Conservation (phyloP, 164 flowering plant species). For the Stephania cephalantha region DNA sequence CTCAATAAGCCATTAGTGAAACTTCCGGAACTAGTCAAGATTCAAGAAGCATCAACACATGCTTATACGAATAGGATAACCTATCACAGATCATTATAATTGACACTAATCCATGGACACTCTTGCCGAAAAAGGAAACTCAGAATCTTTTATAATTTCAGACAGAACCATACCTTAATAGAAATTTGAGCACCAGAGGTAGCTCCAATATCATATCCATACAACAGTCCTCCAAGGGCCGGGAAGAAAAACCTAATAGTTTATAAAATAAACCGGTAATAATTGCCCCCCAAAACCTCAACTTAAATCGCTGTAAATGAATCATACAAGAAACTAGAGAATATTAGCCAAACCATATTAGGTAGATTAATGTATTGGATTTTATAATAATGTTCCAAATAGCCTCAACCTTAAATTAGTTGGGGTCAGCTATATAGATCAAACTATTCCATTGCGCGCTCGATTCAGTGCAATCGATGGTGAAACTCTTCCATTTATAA, state of each 20-base stretch:
- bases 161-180: slow-evolving; percentile 42
- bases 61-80: not conserved
- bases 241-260: slow-evolving; percentile 80
- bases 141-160: not conserved
- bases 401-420: too few relatives aligned
- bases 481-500: too few relatives aligned
- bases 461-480: too few relatives aligned
- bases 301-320: not conserved
- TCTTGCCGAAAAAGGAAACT: not conserved
- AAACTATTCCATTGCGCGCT: too few relatives aligned
- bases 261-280: not conserved
- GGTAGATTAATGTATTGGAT: not conserved
- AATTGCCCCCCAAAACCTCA: not conserved
- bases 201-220: slow-evolving; percentile 93
- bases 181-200: slow-evolving; percentile 78
- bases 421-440: too few relatives aligned
- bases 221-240: slow-evolving; percentile 80
- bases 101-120: not conserved
- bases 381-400: not conserved
- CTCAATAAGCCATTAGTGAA: not conserved
- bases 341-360: not conserved
- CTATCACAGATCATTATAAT: not conserved
- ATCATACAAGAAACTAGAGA: not conserved
- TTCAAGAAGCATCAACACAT: not conserved
- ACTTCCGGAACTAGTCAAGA: not conserved